phyloP scores from a whole-genome alignment of 2,329 filamentous ascomycete species.

The Venturia aucupariae region DNA sequence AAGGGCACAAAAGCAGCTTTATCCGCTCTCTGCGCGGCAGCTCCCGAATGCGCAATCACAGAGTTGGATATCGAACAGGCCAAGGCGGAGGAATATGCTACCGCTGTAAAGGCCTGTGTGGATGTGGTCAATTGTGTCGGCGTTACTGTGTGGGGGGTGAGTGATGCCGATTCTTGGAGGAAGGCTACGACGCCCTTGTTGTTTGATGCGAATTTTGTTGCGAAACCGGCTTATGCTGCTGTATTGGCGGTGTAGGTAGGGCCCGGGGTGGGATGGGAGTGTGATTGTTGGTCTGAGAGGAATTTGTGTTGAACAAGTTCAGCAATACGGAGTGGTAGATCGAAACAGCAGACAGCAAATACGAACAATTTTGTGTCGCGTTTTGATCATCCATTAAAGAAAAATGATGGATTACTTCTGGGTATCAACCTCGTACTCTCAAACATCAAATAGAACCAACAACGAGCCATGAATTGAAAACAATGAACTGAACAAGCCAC shows the following conservation, averaged over 20 bases:
- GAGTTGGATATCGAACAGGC: conserved; percentile 59
- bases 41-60: conserved; percentile 53
- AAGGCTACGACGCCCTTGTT: conserved; percentile 29
- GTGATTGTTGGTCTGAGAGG: neutral
- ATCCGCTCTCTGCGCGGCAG: conserved; percentile 42
- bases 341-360: neutral
- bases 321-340: no score
- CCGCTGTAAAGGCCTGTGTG: conserved; percentile 46
- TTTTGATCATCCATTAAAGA: neutral
- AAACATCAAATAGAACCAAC: neutral
- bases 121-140: conserved; percentile 51
- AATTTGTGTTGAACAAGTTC: no score
- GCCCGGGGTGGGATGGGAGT: neutral
- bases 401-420: no score
- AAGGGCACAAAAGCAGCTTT: conserved; percentile 41
- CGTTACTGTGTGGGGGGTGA: conserved; percentile 53
- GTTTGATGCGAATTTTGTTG: conserved; percentile 32
- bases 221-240: conserved; percentile 34
- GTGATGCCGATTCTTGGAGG: conserved; percentile 37
- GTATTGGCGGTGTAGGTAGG: conserved; percentile 8
- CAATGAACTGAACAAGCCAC: neutral
- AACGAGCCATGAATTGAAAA: neutral
- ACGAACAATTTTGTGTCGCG: neutral
- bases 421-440: no score
- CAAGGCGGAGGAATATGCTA: conserved; percentile 47